A percentile compares a stretch with the other conserved stretches of the same genome.
Conservation (phyloP, 176 grass and related monocot genomes). For the Triticum dicoccoides region DNA sequence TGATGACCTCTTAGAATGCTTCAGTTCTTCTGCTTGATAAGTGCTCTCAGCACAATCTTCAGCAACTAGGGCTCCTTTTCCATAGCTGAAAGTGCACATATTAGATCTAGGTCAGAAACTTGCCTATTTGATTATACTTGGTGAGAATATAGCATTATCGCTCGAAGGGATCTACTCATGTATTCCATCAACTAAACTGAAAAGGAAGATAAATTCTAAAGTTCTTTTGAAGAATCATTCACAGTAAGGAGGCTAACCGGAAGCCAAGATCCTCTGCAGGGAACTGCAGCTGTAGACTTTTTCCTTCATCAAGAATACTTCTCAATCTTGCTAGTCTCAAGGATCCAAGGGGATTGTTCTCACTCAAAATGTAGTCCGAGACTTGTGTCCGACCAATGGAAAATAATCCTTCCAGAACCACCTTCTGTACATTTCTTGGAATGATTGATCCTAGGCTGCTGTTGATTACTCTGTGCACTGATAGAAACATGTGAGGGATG, state of each 20-base stretch:
- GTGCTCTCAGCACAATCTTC: constrained; percentile 23
- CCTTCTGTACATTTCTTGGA: constrained; percentile 65
- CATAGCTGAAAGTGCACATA: constrained; percentile 52
- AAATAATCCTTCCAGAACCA: constrained; percentile 74
- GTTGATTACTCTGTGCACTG: constrained; percentile 85
- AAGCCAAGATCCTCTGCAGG: constrained; percentile 98
- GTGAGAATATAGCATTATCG: not conserved
- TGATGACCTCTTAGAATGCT: constrained; percentile 39
- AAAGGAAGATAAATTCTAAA: not conserved
- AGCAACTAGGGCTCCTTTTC: constrained; percentile 61
- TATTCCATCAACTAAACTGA: not conserved
- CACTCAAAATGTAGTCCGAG: constrained; percentile 86
- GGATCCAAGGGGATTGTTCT: constrained; percentile 75
- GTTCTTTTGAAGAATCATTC: not conserved
- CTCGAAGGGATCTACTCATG: not conserved
- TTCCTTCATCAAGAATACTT: constrained; percentile 87
- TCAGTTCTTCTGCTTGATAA: constrained; percentile 15
- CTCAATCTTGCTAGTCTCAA: constrained; percentile 66
- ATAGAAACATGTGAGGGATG: constrained; percentile 21
- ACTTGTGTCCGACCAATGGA: constrained; percentile 76
- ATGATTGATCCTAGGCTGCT: constrained; percentile 65
- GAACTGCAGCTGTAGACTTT: constrained; percentile 95
- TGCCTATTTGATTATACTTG: not conserved
- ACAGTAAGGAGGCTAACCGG: constrained; percentile 36
- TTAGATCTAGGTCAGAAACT: constrained; percentile 13